These are phyloP conservation scores for Phytophthora rubi DNA, from an alignment of 352 stramenopile genomes.

Conservation along the genomic window DNA sequence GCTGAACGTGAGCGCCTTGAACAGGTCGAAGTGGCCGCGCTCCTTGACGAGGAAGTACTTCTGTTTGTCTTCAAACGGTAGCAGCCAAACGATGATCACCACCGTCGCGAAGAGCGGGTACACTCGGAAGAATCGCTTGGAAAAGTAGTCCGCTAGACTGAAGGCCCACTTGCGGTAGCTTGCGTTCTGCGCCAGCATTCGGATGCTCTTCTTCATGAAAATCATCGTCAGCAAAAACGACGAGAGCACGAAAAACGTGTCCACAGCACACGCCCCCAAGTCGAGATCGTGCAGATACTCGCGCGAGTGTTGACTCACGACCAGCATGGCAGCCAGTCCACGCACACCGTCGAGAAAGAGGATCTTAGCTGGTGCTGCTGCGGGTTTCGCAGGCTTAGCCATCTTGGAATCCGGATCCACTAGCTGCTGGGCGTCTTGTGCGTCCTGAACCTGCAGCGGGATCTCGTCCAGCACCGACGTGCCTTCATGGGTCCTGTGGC, in stretches of 20 bases:
- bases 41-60: conserved; percentile 46
- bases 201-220: conserved; percentile 44
- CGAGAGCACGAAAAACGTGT: conserved; percentile 54
- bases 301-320: conserved; percentile 39
- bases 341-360: conserved; percentile 52
- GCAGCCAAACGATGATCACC: conserved; percentile 30
- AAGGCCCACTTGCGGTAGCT: conserved; percentile 30
- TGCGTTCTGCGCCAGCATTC: conserved; percentile 30
- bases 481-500: conserved; percentile 4
- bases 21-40: conserved; percentile 41
- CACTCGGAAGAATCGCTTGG: conserved; percentile 47
- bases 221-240: conserved; percentile 52
- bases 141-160: conserved; percentile 40
- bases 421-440: conserved; percentile 17
- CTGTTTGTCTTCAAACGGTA: conserved; percentile 38
- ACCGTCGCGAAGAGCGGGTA: conserved; percentile 42
- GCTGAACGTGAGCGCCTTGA: conserved; percentile 53
- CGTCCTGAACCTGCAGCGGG: conserved; percentile 21
- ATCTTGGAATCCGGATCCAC: conserved; percentile 12
- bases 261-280: conserved; percentile 38
- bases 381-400: conserved; percentile 12
- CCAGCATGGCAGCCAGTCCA: conserved; percentile 52
- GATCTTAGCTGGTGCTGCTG: conserved; percentile 36
- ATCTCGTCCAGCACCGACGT: conserved; percentile 13
- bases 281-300: conserved; percentile 40